Base-by-base conservation (phyloP, 2,329 filamentous ascomycete species). In the Xylariaceae sp. region DNA sequence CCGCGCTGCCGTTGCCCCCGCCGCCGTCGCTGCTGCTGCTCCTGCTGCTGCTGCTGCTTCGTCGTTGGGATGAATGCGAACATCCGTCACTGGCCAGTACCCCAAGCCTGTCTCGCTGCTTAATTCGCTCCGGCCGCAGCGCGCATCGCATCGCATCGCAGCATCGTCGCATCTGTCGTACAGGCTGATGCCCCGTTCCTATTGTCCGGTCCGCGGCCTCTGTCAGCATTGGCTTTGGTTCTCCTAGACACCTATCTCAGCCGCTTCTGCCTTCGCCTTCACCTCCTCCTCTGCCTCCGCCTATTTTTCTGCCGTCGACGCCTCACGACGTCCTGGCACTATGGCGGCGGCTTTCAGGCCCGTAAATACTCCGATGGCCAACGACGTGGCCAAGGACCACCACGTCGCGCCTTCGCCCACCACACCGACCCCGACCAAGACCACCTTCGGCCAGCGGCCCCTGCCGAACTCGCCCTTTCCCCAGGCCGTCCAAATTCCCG, bases 351-450 rank as follows among this genome's bases (percentile, higher is more conserved):
- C 65, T 23, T 70, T 71, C 36, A 60, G 64, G 42, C 60, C 68
- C 19, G 67, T 70, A 40, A 71, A 70, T 47, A 61, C 61, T 36
- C 54, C 58, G 33, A 53, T 49, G 45, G 42, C 44, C 34, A 50
- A 53, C 30, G 51, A 53, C 36, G 34, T 42, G 29, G 49, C 55
- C 28, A 46, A 45, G 19, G 51, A 51, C 36, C 50, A 54, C 16
- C 41, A 33, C 26, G 39, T 46, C 21, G 46, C 43, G 15, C 41
- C 44, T 17, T 56, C 52, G 27, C 52, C 55, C 2, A 52, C 51
- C 13, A 55, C 41, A 63, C 54, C 71, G 38, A 84, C 81, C 2
- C 80, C 82, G 0, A 84, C 80, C 17, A 71, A 75, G 54, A 63
- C 70, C 25, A 71, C 59, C 17, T 77, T 77, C 42, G 53, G 52